phyloP scores from a whole-genome alignment of 73 alveolate species.

The Paraurostyla sp. region DNA sequence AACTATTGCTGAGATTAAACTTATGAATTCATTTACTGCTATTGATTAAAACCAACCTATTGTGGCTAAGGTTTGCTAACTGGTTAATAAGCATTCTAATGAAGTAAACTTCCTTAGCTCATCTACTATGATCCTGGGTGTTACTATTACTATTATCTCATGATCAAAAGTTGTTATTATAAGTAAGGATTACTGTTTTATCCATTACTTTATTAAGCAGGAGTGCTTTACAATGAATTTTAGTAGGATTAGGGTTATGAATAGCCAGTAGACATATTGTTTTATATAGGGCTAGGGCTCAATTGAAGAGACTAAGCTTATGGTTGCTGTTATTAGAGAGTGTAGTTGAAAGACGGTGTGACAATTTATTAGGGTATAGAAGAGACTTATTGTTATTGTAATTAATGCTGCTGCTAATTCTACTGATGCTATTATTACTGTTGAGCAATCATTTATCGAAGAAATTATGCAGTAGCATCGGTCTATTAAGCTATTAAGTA shows the following conservation, averaged over 20 bases:
- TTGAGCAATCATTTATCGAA: slow-evolving; percentile 39
- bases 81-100: no score
- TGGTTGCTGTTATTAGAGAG: no score
- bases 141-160: slow-evolving; percentile 1
- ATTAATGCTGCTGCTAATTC: background rate
- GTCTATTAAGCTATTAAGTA: background rate
- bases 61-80: no score
- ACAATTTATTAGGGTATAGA: background rate
- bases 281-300: no score
- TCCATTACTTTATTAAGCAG: background rate
- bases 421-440: slow-evolving; percentile 23
- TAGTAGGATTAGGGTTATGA: no score
- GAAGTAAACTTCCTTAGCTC: no score
- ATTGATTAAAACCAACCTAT: background rate
- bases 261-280: no score
- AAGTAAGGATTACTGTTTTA: background rate
- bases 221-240: no score
- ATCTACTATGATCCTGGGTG: background rate
- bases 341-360: no score
- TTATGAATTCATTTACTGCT: background rate
- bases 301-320: no score
- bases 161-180: background rate
- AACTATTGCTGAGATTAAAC: background rate
- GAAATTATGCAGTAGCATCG: slow-evolving; percentile 50
- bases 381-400: background rate